These are phyloP conservation scores for Sporisorium iseilematis-ciliati DNA, from an alignment of 1,284 basidiomycete species.

Conservation along the genomic window DNA sequence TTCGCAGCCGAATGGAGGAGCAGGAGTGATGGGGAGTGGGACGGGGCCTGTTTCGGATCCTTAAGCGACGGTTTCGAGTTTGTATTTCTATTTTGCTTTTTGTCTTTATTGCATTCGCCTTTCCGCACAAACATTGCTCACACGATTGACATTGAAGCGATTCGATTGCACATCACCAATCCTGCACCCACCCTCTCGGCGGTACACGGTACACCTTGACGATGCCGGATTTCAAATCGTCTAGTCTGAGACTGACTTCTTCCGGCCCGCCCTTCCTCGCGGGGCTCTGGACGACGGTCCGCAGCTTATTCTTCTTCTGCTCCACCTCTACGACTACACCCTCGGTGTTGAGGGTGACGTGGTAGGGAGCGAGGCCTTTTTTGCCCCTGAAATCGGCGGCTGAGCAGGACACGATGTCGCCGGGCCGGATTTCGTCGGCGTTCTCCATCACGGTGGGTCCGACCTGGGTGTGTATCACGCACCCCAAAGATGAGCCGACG, in stretches of 20 bases:
- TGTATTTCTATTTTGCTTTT: slow-evolving; percentile 9
- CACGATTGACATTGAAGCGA: no score
- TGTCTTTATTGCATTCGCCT: background rate
- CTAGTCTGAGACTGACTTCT: slow-evolving; percentile 83
- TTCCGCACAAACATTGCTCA: no score
- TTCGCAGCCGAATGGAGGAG: slow-evolving; percentile 13
- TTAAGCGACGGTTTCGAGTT: slow-evolving; percentile 2
- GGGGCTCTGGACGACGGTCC: slow-evolving; percentile 75
- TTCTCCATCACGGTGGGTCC: slow-evolving; percentile 78
- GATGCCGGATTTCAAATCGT: slow-evolving; percentile 86
- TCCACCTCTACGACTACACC: slow-evolving; percentile 82
- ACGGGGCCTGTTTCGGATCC: slow-evolving; percentile 42
- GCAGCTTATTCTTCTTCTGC: slow-evolving; percentile 56
- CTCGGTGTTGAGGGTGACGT: slow-evolving; percentile 76
- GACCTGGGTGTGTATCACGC: slow-evolving; percentile 73
- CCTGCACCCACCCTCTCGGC: slow-evolving; percentile 45
- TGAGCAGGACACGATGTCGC: slow-evolving; percentile 81
- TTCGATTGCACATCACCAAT: slow-evolving; percentile 19
- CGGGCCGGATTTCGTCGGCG: slow-evolving; percentile 83
- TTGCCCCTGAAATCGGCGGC: slow-evolving; percentile 89
- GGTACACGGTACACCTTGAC: slow-evolving; percentile 72
- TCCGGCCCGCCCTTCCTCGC: slow-evolving; percentile 75
- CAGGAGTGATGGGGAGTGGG: slow-evolving; percentile 14
- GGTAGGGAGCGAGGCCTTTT: slow-evolving; percentile 81
- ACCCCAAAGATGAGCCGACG: slow-evolving; percentile 55